phyloP scores from a whole-genome alignment of 1,284 basidiomycete species.

The Leccinum subspadiceum region DNA sequence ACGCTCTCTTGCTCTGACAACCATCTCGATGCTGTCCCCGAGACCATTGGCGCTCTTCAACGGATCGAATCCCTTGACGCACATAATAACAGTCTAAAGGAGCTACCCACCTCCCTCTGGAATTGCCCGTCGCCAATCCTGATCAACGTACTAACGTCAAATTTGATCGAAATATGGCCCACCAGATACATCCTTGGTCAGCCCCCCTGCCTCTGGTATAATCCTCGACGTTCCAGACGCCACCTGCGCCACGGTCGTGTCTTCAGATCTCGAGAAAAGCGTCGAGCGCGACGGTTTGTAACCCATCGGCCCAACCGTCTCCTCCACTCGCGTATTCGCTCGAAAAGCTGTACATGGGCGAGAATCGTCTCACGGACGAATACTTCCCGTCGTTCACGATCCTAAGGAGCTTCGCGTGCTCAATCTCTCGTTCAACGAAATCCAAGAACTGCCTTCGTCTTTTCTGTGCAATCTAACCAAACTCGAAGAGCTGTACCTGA shows the following conservation, averaged over 20 bases:
- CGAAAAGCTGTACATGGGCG: too few relatives aligned
- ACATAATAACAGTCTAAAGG: conserved; percentile 89
- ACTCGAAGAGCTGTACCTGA: conserved; percentile 88
- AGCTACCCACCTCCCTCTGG: conserved; percentile 83
- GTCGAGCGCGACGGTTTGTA: conserved; percentile 23
- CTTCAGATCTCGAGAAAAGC: conserved; percentile 27
- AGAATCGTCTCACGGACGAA: conserved; percentile 68
- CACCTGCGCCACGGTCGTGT: conserved; percentile 16
- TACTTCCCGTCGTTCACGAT: conserved; percentile 71
- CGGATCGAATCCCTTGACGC: conserved; percentile 78
- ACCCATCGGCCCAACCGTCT: too few relatives aligned
- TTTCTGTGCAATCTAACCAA: conserved; percentile 72
- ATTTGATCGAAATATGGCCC: conserved; percentile 80
- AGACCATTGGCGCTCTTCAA: conserved; percentile 75
- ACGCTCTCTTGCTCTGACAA: conserved; percentile 90
- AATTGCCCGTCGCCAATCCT: conserved; percentile 71
- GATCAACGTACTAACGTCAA: conserved; percentile 84
- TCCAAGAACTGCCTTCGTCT: conserved; percentile 82
- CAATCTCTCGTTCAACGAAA: conserved; percentile 93
- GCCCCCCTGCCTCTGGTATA: conserved; percentile 11
- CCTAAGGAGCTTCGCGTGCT: conserved; percentile 78
- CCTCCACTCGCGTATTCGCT: too few relatives aligned
- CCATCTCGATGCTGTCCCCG: conserved; percentile 76
- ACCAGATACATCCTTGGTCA: conserved; percentile 24
- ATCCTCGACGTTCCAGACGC: conserved; percentile 21